Evolutionary conservation across 2,329 filamentous ascomycete genomes (phyloP), one percentile per base, ranked within the genome.

Genomic region (Alternaria sp.): DNA sequence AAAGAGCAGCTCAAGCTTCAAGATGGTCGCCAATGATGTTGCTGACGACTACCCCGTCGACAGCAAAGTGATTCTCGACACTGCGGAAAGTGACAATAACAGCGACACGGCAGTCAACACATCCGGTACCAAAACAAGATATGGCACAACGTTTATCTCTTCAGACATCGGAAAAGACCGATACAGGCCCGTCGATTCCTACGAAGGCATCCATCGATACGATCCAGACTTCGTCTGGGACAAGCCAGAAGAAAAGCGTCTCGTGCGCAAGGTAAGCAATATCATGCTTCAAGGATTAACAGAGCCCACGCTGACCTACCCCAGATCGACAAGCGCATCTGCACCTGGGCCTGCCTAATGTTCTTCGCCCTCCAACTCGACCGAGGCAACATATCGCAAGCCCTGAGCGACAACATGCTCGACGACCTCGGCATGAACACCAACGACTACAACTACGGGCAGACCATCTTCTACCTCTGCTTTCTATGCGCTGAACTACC

Each of bases 381-480:
- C 67, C 73, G 82, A 30, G 80, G 80, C n/a, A 84, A 85, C 60
- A 81, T 84, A 55, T 67, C 71, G 4, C 78, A 80, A 58, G 78
- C 78, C 2, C 61, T 80, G 3, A 75, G 72, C 14, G 78, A 79
- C 66, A 79, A 80, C 56, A 54, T 80, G 45, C 69, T 80, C 5
- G 47, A 60, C 3, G 78, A 80, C 55, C 68, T 80, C 9, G 43
- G 60, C 9, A 66, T 80, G 56, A 77, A 73, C 53, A 80, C 78
- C 49, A 80, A 79, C 58, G 77, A 79, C 63, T 80, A 78, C 70
- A 80, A 80, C 60, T 77, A 75, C 45, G 78, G 78, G 9, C 75
- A 82, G 54, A 82, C 80, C 0, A 82, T 92, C 10, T 96, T 96
- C 83, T 95, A 92, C 80, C 86, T 88, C 23, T 93, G 92, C 79